A percentile compares a stretch with the other conserved stretches of the same genome.
Conservation (phyloP, 306 rosid species). For the Prunus campanulata region DNA sequence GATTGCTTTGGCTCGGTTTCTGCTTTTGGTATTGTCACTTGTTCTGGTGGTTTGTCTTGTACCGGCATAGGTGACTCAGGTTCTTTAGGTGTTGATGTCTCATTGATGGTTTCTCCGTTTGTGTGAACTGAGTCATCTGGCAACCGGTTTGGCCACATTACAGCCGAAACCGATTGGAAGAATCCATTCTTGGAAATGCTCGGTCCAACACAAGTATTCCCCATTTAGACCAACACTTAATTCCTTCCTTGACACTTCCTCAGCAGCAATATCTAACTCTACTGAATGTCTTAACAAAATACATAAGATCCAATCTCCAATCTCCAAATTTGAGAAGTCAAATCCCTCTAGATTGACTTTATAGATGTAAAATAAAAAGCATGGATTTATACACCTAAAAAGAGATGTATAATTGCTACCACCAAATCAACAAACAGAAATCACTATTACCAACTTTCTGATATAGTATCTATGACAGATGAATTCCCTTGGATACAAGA, state of each 20-base stretch:
- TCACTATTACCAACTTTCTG: not conserved
- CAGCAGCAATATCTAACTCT: slow-evolving; percentile 23
- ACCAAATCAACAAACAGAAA: slow-evolving; percentile 1
- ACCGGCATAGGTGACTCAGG: slow-evolving; percentile 71
- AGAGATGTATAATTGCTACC: not conserved
- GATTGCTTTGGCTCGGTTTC: slow-evolving; percentile 37
- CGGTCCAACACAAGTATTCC: slow-evolving; percentile 96
- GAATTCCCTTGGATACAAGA: not conserved
- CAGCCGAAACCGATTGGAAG: slow-evolving; percentile 88
- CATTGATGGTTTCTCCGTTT: slow-evolving; percentile 43
- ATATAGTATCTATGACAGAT: not conserved
- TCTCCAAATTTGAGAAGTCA: slow-evolving; percentile 47
- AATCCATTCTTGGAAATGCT: slow-evolving; percentile 76
- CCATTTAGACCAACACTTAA: slow-evolving; percentile 54
- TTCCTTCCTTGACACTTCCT: slow-evolving; percentile 19
- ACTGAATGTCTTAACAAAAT: slow-evolving; percentile 31
- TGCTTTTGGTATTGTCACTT: slow-evolving; percentile 66
- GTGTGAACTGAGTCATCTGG: slow-evolving; percentile 61
- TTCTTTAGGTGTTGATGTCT: slow-evolving; percentile 35
- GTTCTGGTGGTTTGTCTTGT: slow-evolving; percentile 84
- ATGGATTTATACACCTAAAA: slow-evolving; percentile 16
- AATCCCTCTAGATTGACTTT: slow-evolving; percentile 26
- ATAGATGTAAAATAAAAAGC: slow-evolving; percentile 14
- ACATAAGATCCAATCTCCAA: slow-evolving; percentile 47
- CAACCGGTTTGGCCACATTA: slow-evolving; percentile 69